Conservation (phyloP, 2,329 filamentous ascomycete species). For the Penicillium freii region DNA sequence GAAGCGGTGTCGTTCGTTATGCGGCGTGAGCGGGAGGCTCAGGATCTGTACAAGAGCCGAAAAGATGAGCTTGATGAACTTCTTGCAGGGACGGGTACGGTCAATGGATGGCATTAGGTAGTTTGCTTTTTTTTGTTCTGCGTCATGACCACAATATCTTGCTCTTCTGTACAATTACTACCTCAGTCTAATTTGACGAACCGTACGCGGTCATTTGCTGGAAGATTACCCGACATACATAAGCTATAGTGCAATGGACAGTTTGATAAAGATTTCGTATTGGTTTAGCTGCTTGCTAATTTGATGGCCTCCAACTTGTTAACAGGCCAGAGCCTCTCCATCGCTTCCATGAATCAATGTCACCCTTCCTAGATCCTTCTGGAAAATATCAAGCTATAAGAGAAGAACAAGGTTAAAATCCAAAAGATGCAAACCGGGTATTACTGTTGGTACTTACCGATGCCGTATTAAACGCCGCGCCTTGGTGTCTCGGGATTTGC, state of each 20-base stretch:
- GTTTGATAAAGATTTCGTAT: not conserved
- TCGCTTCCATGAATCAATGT: not conserved
- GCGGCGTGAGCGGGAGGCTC: slow-evolving; percentile 81
- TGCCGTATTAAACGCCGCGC: not conserved
- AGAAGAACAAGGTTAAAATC: not conserved
- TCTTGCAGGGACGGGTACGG: slow-evolving; percentile 30
- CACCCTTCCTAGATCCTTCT: not conserved
- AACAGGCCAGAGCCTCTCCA: not conserved
- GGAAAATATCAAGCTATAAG: not conserved
- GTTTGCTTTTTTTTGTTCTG: slow-evolving; percentile 7
- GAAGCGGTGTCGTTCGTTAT: slow-evolving; percentile 82
- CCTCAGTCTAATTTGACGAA: slow-evolving; percentile 7
- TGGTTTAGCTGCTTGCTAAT: not conserved
- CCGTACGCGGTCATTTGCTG: not conserved
- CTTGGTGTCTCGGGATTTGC: not conserved
- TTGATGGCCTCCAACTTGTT: not conserved
- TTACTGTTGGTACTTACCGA: not conserved
- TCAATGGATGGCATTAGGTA: slow-evolving; percentile 42
- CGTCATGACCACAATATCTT: slow-evolving; percentile 7
- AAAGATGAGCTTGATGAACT: slow-evolving; percentile 75
- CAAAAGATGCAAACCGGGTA: not conserved
- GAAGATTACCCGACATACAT: not conserved
- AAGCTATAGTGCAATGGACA: not conserved
- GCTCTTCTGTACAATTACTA: slow-evolving; percentile 9
- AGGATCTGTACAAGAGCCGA: slow-evolving; percentile 74